phyloP scores from a whole-genome alignment of 1,284 basidiomycete species.

The Boletellus deceptivus region DNA sequence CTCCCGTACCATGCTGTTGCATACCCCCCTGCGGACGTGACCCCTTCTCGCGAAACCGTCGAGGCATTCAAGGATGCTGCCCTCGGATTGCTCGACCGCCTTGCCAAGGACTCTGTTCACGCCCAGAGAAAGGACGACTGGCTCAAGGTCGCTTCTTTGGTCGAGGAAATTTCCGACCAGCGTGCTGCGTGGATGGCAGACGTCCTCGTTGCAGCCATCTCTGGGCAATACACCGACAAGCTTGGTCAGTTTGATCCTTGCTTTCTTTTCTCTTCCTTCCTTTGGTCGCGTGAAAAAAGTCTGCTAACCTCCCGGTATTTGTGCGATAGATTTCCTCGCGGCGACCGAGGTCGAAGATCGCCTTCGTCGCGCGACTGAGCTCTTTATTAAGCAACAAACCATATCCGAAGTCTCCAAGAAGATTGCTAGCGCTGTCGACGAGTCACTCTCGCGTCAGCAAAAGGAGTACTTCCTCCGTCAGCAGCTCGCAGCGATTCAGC shows the following conservation, averaged over 20 bases:
- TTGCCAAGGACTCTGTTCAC: conserved; percentile 59
- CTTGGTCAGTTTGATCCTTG: conserved; percentile 48
- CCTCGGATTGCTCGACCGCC: conserved; percentile 59
- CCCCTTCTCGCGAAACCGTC: conserved; percentile 52
- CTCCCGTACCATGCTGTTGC: conserved; percentile 46
- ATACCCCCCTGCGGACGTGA: conserved; percentile 43
- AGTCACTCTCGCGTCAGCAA: conserved; percentile 76
- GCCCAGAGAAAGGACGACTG: conserved; percentile 59
- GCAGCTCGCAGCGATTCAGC: conserved; percentile 86
- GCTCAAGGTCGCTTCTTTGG: conserved; percentile 59
- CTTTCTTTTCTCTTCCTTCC: background rate
- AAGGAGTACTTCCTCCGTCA: conserved; percentile 83
- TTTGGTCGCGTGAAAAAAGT: background rate
- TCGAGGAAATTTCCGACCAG: conserved; percentile 61
- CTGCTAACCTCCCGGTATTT: conserved; percentile 3
- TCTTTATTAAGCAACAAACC: conserved; percentile 69
- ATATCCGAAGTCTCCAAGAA: conserved; percentile 76
- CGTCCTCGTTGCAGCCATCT: conserved; percentile 62
- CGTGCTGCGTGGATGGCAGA: conserved; percentile 72
- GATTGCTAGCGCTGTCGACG: conserved; percentile 74
- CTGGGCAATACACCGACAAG: conserved; percentile 65
- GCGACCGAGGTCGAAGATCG: conserved; percentile 57
- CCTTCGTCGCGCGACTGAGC: conserved; percentile 59
- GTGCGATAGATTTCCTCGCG: conserved; percentile 56
- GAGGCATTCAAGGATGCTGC: conserved; percentile 68